Percentiles rank a stretch among this genome's conserved stretches.
Evolutionary conservation across 495 filamentous ascomycete genomes (phyloP).

Genomic region (Bombardia bombarda): DNA sequence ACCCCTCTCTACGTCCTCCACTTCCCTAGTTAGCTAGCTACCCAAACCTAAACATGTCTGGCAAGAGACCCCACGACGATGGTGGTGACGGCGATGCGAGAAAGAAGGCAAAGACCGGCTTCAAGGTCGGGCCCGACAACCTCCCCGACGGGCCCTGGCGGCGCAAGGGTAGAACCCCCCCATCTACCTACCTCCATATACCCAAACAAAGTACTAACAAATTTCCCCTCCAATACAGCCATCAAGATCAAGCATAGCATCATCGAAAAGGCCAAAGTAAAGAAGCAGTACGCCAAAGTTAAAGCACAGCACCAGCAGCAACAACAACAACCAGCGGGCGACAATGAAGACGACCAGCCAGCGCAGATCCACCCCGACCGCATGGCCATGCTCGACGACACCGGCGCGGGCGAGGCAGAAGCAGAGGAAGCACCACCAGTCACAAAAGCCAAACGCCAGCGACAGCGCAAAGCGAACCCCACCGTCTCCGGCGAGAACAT

Average conservation of each 20-base stretch:
- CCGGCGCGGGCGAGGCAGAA: not conserved
- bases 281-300: constrained; percentile 86
- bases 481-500: constrained; percentile 2
- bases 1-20: not conserved
- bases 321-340: constrained; percentile 6
- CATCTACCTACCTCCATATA: not conserved
- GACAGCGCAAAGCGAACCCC: constrained; percentile 3
- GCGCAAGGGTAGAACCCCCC: constrained; percentile 61
- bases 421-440: no score
- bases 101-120: constrained; percentile 45
- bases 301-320: constrained; percentile 44
- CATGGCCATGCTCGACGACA: constrained; percentile 42
- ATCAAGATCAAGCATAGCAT: constrained; percentile 87
- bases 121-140: constrained; percentile 81
- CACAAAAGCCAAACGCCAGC: no score
- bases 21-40: not conserved
- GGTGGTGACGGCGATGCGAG: constrained; percentile 21
- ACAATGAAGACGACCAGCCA: constrained; percentile 22
- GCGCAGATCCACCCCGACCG: constrained; percentile 63
- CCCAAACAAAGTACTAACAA: constrained; percentile 4
- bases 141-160: constrained; percentile 87
- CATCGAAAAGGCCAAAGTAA: constrained; percentile 89
- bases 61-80: constrained; percentile 54
- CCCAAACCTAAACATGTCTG: constrained; percentile 41
- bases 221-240: constrained; percentile 37